Evolutionary conservation across 2,329 filamentous ascomycete genomes (phyloP), one percentile per base, ranked within the genome.

Genomic region (Endoconidiophora laricicola): DNA sequence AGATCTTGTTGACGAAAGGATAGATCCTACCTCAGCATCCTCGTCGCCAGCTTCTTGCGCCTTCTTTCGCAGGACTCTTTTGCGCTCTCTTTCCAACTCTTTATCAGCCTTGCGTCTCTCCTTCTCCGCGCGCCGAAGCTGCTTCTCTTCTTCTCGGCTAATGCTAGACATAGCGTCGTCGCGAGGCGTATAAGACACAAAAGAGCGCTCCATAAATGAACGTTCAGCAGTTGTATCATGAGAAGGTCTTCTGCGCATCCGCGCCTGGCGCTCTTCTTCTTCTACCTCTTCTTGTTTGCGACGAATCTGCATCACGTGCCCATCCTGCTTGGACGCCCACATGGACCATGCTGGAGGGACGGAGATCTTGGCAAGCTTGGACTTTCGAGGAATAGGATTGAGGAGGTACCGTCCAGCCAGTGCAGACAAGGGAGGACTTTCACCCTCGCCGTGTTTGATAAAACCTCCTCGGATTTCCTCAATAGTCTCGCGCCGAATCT

Each of bases 261-360:
- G 33, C 40, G 36, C 46, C 16, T 39, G 14, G n/a, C 47, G 41
- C 36, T 52, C 50, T 41, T 59, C 56, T 23, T 58, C 56, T 1
- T 59, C 60, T 2, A 60, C 58, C 23, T 62, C 58, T 52, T 70
- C 69, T 1, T 71, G 70, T 55, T 71, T 69, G 48, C 73, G 62
- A 60, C 80, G 76, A 3, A 76, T 67, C 44, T 70, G 66, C 3
- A 93, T 71, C 0, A 83, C 83, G 54, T 72, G 72, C 62, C 90
- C 76, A 60, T 96, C 91, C 60, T 95, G 86, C 61, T 84, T 93
- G 43, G 82, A 88, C 12, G 86, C 87, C 83, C 87, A 93, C 1
- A 81, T 70, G 46, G 79, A 83, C 90, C 90, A 96, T 29, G 26
- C 24, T 12, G 43, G 45, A 18, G 46, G 29, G 12, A 41, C 39